Evolutionary conservation across 2,329 filamentous ascomycete species (phyloP).

Genomic region (Monilinia aucupariae): DNA sequence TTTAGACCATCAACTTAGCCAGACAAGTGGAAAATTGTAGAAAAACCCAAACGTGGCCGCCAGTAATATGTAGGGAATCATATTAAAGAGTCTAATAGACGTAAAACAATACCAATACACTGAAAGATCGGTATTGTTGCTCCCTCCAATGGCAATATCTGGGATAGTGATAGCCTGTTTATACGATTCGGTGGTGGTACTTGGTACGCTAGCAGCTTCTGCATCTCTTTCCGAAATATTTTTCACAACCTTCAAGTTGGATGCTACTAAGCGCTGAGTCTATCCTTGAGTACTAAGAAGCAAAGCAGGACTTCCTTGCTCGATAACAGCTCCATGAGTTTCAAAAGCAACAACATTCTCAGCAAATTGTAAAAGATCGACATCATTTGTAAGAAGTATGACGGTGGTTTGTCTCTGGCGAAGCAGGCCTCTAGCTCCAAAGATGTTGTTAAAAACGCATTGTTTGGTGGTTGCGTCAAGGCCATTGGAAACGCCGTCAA

Average conservation of each 20-base stretch:
- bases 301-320: constrained; percentile 35
- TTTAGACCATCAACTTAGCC: constrained; percentile 5
- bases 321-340: constrained; percentile 27
- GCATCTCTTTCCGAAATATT: neutral
- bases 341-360: constrained; percentile 41
- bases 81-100: neutral
- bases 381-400: constrained; percentile 34
- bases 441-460: constrained; percentile 19
- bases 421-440: constrained; percentile 21
- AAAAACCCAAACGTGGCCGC: neutral
- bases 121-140: neutral
- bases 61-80: neutral
- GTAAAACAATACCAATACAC: neutral
- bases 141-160: neutral
- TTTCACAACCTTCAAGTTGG: neutral
- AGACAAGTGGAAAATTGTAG: neutral
- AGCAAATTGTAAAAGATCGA: constrained; percentile 35
- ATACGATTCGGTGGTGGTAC: neutral
- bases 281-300: neutral
- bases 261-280: neutral
- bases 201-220: neutral
- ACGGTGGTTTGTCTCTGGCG: constrained; percentile 33
- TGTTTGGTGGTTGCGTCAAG: constrained; percentile 26
- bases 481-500: constrained; percentile 30
- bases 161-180: neutral